phyloP scores from a whole-genome alignment of 352 stramenopile genomes.

The Phytophthora hybrid region DNA sequence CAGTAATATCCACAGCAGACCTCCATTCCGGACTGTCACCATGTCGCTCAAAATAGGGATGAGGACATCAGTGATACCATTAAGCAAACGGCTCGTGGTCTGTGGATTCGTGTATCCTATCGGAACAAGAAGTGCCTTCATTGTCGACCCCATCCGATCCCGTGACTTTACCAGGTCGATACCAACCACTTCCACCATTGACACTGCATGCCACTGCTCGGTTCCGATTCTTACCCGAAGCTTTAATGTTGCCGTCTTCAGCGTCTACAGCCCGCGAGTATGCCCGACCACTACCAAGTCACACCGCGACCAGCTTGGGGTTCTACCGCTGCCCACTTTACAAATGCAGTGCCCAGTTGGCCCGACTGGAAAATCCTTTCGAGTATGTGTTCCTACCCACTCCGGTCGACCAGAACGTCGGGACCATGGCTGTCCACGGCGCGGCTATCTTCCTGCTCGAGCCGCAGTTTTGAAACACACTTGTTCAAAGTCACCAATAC shows the following conservation, averaged over 20 bases:
- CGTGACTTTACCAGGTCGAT: neutral
- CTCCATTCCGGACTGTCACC: too few relatives aligned
- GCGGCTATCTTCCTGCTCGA: slow-evolving; percentile 46
- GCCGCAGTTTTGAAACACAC: slow-evolving; percentile 11
- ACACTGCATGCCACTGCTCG: slow-evolving; percentile 39
- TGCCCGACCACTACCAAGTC: slow-evolving; percentile 11
- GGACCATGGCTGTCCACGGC: slow-evolving; percentile 40
- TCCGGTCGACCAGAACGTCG: slow-evolving; percentile 31
- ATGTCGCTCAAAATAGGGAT: neutral
- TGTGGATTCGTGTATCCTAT: slow-evolving; percentile 24
- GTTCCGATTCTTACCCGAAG: slow-evolving; percentile 26
- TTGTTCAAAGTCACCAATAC: too few relatives aligned
- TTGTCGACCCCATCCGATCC: neutral
- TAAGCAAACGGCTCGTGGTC: slow-evolving; percentile 37
- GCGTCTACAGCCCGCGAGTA: slow-evolving; percentile 10
- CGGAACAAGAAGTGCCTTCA: slow-evolving; percentile 2
- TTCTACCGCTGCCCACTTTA: slow-evolving; percentile 63
- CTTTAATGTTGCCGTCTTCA: slow-evolving; percentile 16
- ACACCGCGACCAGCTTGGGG: slow-evolving; percentile 3
- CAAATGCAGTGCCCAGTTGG: slow-evolving; percentile 32
- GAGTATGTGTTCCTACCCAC: slow-evolving; percentile 47
- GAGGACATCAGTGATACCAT: neutral
- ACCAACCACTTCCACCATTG: slow-evolving; percentile 40
- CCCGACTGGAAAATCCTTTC: slow-evolving; percentile 42
- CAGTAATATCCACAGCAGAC: too few relatives aligned